Evolutionary conservation across 768 basidiomycete genomes (phyloP).

Genomic region (Russula earlei): DNA sequence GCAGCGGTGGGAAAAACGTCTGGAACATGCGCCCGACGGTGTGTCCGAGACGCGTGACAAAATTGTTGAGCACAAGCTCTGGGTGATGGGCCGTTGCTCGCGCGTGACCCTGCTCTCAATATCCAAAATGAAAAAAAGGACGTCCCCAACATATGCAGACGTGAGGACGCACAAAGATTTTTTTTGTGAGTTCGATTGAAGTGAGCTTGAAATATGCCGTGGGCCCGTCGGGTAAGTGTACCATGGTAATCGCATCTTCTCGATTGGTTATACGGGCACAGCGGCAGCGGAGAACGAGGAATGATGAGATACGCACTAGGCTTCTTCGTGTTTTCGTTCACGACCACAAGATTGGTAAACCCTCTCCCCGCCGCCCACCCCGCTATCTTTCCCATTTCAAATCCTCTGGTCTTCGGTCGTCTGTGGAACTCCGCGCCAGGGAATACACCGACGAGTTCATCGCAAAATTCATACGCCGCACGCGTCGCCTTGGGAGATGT

Average conservation of each 20-base stretch:
- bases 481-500: conserved; percentile 87
- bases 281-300: conserved; percentile 2
- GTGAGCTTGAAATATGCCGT: conserved; percentile 94
- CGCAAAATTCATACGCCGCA: conserved; percentile 84
- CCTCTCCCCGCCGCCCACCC: conserved; percentile 87
- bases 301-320: conserved; percentile 47
- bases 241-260: conserved; percentile 84
- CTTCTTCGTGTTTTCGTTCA: conserved; percentile 92
- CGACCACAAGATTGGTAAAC: conserved; percentile 82
- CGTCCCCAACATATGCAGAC: no score
- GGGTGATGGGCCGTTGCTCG: conserved; percentile 88
- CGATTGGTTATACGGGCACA: neutral
- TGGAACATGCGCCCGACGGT: conserved; percentile 93
- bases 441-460: conserved; percentile 81
- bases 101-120: conserved; percentile 65
- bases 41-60: conserved; percentile 89
- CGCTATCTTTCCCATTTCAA: conserved; percentile 84
- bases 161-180: conserved; percentile 66
- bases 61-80: conserved; percentile 90
- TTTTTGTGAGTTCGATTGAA: conserved; percentile 74
- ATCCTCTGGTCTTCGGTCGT: conserved; percentile 81
- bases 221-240: conserved; percentile 86
- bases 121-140: neutral
- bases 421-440: conserved; percentile 87
- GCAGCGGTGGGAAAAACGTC: conserved; percentile 88